Evolutionary conservation across 1,284 basidiomycete genomes (phyloP).

Genomic region (Schizopora paradoxa): DNA sequence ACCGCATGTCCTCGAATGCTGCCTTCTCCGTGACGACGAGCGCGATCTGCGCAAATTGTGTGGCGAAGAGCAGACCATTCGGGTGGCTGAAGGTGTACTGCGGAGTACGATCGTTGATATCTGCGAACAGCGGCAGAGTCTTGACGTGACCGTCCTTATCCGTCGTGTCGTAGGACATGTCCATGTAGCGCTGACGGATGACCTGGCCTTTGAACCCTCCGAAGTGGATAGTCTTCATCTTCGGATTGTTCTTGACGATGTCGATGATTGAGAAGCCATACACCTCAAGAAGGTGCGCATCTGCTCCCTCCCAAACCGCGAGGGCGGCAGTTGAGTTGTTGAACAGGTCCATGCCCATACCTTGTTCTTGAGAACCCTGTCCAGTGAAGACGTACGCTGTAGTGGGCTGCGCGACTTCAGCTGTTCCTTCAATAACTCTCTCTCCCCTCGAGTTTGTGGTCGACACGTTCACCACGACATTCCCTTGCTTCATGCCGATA

Average conservation of each 20-base stretch:
- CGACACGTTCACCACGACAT: conserved; percentile 88
- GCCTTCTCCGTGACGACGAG: conserved; percentile 97
- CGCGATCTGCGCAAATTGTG: conserved; percentile 98
- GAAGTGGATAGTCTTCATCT: conserved; percentile 97
- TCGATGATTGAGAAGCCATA: conserved; percentile 98
- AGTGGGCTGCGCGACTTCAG: conserved; percentile 88
- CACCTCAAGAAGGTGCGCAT: conserved; percentile 87
- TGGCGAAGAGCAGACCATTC: conserved; percentile 91
- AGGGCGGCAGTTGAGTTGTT: conserved; percentile 88
- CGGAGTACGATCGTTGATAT: conserved; percentile 87
- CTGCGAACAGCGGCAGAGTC: conserved; percentile 90
- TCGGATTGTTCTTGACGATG: conserved; percentile 96
- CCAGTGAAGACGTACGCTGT: conserved; percentile 98
- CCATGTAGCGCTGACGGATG: conserved; percentile 98
- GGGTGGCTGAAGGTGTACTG: conserved; percentile 98
- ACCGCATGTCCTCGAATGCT: conserved; percentile 96
- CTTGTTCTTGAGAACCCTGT: conserved; percentile 96
- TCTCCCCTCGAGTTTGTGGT: conserved; percentile 84
- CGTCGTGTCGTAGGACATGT: conserved; percentile 96
- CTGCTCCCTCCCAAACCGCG: conserved; percentile 96
- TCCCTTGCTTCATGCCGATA: conserved; percentile 86
- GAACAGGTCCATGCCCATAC: conserved; percentile 99
- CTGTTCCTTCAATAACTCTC: conserved; percentile 88
- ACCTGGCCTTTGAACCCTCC: conserved; percentile 98
- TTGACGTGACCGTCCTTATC: conserved; percentile 94